A percentile compares a stretch with the other conserved stretches of the same genome.
These are phyloP conservation scores for Tetrahymena thermophila DNA, from an alignment of 73 alveolate genomes.

Conservation along the genomic window DNA sequence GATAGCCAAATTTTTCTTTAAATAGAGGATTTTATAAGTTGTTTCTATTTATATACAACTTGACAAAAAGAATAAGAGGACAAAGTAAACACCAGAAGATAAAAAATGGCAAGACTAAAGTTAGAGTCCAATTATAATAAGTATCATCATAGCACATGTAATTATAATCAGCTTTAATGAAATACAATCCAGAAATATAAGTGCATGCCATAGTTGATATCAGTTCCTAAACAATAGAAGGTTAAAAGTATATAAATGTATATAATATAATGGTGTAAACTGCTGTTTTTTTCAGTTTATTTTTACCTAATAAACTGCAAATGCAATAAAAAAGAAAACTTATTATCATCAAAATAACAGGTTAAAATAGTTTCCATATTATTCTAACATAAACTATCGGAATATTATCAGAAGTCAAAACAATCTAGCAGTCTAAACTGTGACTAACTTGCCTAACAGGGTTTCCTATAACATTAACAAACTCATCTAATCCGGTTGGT, in stretches of 20 bases:
- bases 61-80: background rate
- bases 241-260: background rate
- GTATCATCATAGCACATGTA: background rate
- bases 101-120: background rate
- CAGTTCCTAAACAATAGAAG: background rate
- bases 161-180: background rate
- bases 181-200: background rate
- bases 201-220: background rate
- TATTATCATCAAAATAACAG: background rate
- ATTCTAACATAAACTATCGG: background rate
- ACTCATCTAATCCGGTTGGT: background rate
- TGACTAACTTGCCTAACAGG: background rate
- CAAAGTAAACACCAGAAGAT: background rate
- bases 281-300: background rate
- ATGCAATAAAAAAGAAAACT: background rate
- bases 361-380: background rate
- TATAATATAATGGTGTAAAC: background rate
- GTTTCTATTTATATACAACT: background rate
- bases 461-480: background rate
- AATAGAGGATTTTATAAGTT: background rate
- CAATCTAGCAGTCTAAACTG: background rate
- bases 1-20: background rate
- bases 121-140: background rate
- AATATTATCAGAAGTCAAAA: background rate
- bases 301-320: background rate